These are phyloP conservation scores for Papiliotrema flavescens DNA, from an alignment of 1,284 basidiomycete species.

Conservation along the genomic window DNA sequence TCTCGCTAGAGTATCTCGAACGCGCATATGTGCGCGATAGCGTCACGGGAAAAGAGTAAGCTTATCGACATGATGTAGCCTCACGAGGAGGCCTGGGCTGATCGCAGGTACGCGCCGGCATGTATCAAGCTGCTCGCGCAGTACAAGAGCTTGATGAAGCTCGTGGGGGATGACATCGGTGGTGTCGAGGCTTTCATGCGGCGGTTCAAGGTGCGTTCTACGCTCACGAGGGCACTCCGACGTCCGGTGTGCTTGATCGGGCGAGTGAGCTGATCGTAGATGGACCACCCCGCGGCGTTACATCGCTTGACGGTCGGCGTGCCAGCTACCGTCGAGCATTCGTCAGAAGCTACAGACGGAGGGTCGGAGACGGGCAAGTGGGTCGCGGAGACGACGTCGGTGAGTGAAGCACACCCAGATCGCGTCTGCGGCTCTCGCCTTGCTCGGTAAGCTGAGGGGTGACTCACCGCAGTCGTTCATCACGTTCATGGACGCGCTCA, in stretches of 20 bases:
- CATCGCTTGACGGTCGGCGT: conserved; percentile 89
- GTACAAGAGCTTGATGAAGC: conserved; percentile 94
- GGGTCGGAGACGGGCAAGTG: conserved; percentile 84
- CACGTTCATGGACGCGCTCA: conserved; percentile 97
- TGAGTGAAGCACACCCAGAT: conserved; percentile 46
- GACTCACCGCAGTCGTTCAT: conserved; percentile 73
- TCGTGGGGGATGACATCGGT: conserved; percentile 78
- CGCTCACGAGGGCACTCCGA: background rate
- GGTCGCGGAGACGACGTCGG: conserved; percentile 98
- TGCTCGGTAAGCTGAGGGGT: background rate
- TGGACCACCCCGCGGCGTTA: conserved; percentile 90
- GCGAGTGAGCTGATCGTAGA: conserved; percentile 57
- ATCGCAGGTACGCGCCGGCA: conserved; percentile 85
- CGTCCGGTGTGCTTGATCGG: too few species aligned
- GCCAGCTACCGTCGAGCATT: conserved; percentile 92
- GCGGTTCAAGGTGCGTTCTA: conserved; percentile 69
- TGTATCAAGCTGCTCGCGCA: conserved; percentile 88
- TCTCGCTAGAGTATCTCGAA: conserved; percentile 90
- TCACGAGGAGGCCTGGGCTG: background rate
- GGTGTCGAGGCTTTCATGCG: conserved; percentile 88
- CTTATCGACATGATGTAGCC: conserved; percentile 15
- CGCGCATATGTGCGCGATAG: conserved; percentile 92
- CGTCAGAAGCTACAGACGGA: conserved; percentile 63
- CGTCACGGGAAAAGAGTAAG: conserved; percentile 82
- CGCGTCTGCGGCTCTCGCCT: too few species aligned